Percentiles rank a stretch among this genome's conserved stretches.
phyloP scores from a whole-genome alignment of 2,329 filamentous ascomycete species.

The Ophiocordyceps sinensis region DNA sequence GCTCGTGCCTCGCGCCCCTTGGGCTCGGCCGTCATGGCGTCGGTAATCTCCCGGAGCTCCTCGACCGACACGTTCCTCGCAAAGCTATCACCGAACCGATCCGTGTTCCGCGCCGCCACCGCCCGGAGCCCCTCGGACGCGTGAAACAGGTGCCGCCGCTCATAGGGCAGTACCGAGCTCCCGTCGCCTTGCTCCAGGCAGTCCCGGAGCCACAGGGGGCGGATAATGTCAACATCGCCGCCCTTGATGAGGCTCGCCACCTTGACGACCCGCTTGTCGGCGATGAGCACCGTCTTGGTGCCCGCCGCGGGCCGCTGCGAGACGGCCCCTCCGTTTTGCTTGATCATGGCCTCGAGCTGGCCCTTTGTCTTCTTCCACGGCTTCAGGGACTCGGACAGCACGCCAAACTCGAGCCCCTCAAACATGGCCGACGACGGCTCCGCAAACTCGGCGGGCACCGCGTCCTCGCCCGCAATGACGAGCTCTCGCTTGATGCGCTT shows the following conservation, averaged over 20 bases:
- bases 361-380: conserved; percentile 63
- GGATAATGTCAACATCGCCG: conserved; percentile 57
- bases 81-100: conserved; percentile 74
- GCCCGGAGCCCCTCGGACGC: conserved; percentile 40
- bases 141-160: conserved; percentile 56
- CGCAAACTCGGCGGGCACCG: conserved; percentile 27
- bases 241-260: conserved; percentile 70
- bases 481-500: conserved; percentile 56
- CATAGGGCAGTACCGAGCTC: conserved; percentile 47
- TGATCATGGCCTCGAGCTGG: conserved; percentile 68
- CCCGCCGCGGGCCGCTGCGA: conserved; percentile 56
- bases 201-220: conserved; percentile 71
- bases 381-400: conserved; percentile 60
- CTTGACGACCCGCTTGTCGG: conserved; percentile 68
- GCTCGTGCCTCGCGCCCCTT: conserved; percentile 18
- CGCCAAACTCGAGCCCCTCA: conserved; percentile 62
- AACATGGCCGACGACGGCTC: conserved; percentile 53
- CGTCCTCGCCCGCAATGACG: conserved; percentile 55
- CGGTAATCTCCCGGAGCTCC: conserved; percentile 43
- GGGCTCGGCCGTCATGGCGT: conserved; percentile 33
- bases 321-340: conserved; percentile 66
- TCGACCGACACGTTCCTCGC: conserved; percentile 49
- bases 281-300: conserved; percentile 54
- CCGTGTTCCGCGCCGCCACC: conserved; percentile 47
- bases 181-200: conserved; percentile 47